A percentile compares a stretch with the other conserved stretches of the same genome.
Evolutionary conservation across 768 basidiomycete species (phyloP).

Genomic region (Lyophyllum atratum): DNA sequence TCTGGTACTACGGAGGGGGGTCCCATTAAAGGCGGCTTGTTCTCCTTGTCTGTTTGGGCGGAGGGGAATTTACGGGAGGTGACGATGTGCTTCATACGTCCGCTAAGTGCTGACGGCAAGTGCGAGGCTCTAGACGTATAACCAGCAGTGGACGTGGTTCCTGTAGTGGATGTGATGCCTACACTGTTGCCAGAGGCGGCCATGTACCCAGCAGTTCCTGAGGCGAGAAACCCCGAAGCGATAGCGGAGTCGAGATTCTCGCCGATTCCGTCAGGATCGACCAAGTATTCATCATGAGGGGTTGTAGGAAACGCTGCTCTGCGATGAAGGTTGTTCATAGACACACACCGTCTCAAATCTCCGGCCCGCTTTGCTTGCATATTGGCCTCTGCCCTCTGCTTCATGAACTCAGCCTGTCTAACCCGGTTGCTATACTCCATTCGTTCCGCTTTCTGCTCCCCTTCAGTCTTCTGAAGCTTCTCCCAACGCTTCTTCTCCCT

Average conservation of each 20-base stretch:
- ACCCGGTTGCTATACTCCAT: slow-evolving; percentile 34
- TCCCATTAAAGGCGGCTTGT: slow-evolving; percentile 55
- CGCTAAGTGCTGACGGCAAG: slow-evolving; percentile 54
- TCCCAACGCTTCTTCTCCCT: slow-evolving; percentile 71
- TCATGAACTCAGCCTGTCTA: slow-evolving; percentile 34
- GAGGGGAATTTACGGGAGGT: slow-evolving; percentile 58
- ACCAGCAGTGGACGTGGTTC: slow-evolving; percentile 74
- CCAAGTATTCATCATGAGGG: slow-evolving; percentile 23
- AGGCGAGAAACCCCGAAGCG: slow-evolving; percentile 71
- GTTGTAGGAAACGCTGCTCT: slow-evolving; percentile 37
- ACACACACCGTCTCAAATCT: slow-evolving; percentile 73
- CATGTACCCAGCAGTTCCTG: slow-evolving; percentile 60
- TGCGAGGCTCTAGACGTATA: slow-evolving; percentile 45
- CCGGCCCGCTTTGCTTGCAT: slow-evolving; percentile 33
- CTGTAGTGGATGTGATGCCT: slow-evolving; percentile 86
- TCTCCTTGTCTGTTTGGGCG: slow-evolving; percentile 24
- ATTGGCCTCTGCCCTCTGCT: slow-evolving; percentile 39
- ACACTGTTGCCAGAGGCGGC: slow-evolving; percentile 97
- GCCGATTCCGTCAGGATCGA: slow-evolving; percentile 46
- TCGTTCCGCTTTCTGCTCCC: slow-evolving; percentile 42
- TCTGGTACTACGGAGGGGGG: slow-evolving; percentile 65
- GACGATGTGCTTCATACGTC: slow-evolving; percentile 63
- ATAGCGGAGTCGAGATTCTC: slow-evolving; percentile 56
- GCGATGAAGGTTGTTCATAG: slow-evolving; percentile 75
- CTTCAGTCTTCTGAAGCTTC: slow-evolving; percentile 49